phyloP scores from a whole-genome alignment of 345 rosid genomes.

The Populus simonii region DNA sequence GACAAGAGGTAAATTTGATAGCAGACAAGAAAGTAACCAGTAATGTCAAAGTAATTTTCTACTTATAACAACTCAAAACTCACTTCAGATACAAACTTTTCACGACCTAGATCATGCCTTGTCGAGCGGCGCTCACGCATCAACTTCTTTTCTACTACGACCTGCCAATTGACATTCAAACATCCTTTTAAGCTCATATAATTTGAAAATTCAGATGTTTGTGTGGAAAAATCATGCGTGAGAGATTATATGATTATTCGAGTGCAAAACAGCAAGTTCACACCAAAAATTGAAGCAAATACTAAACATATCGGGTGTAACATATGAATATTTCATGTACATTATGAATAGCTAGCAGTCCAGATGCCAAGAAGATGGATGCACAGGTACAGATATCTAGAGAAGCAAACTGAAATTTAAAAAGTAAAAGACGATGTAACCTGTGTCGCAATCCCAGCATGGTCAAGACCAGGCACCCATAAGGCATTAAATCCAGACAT shows the following conservation, averaged over 20 bases:
- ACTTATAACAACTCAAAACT: constrained; percentile 20
- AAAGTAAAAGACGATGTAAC: constrained; percentile 25
- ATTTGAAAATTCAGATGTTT: background rate
- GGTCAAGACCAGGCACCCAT: constrained; percentile 97
- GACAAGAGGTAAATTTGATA: background rate
- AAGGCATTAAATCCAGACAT: constrained; percentile 92
- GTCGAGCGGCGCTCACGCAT: constrained; percentile 71
- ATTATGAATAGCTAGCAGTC: too few relatives aligned
- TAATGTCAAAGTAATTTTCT: background rate
- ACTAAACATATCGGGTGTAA: too few relatives aligned
- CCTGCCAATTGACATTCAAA: constrained; percentile 39
- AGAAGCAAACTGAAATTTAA: background rate
- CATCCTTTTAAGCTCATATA: too few relatives aligned
- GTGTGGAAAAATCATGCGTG: background rate
- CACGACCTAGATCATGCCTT: constrained; percentile 93
- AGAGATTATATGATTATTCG: background rate
- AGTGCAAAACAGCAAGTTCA: too few relatives aligned
- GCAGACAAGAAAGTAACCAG: constrained; percentile 3
- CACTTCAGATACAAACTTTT: constrained; percentile 71
- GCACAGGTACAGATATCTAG: background rate
- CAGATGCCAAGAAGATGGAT: background rate
- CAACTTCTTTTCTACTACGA: constrained; percentile 84
- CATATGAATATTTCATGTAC: too few relatives aligned
- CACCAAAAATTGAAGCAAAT: too few relatives aligned
- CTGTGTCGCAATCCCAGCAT: constrained; percentile 99